Conservation (phyloP, 225 moss, liverwort and hornwort species). For the Thuidium tamariscinum region DNA sequence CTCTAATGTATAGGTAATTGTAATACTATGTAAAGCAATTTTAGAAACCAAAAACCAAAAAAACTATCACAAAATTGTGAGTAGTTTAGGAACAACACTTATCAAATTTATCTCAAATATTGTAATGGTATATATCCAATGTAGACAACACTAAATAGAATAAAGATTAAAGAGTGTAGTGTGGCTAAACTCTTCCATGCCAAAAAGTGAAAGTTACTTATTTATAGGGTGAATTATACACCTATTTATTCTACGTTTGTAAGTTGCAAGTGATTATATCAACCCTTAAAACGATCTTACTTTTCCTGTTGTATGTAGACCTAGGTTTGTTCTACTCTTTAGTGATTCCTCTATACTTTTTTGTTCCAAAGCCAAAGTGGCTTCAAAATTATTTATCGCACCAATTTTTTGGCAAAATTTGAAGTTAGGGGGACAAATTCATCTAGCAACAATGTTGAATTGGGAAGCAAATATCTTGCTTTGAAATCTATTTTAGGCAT, state of each 20-base stretch:
- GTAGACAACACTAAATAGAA: background rate
- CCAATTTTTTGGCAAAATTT: too few relatives aligned
- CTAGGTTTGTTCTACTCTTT: too few relatives aligned
- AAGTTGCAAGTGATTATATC: background rate
- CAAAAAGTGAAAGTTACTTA: background rate
- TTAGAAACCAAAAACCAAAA: fast-evolving
- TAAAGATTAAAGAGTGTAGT: background rate
- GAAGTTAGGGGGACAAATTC: too few relatives aligned
- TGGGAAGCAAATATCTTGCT: too few relatives aligned
- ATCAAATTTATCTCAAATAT: background rate
- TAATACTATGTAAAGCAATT: background rate
- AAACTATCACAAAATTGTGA: too few relatives aligned
- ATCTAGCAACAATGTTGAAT: too few relatives aligned
- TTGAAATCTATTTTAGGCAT: too few relatives aligned
- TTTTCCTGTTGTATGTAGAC: too few relatives aligned
- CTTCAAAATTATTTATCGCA: too few relatives aligned
- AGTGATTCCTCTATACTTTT: too few relatives aligned
- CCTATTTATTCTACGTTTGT: background rate
- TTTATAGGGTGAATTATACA: fast-evolving
- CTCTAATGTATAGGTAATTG: background rate
- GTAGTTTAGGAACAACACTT: fast-evolving
- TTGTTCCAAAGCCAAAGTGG: too few relatives aligned
- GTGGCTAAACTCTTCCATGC: background rate
- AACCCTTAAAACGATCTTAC: too few relatives aligned
- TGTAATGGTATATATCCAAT: background rate